Base-by-base conservation (phyloP, 2,329 filamentous ascomycete genomes). In the Epicoccum nigrum region DNA sequence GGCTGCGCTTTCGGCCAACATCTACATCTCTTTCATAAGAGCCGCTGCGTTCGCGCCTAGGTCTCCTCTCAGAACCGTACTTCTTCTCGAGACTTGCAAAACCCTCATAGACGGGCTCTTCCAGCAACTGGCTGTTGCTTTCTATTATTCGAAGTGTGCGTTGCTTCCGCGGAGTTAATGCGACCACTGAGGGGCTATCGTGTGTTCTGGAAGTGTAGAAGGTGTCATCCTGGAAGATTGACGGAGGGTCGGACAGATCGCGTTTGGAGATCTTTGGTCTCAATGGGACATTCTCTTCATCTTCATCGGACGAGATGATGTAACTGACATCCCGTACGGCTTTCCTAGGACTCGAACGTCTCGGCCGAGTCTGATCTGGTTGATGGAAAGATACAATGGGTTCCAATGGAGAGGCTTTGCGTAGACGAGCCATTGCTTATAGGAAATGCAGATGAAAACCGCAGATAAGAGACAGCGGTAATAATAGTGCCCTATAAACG, bases 371-470 rank as follows among this genome's bases (percentile, higher is more conserved):
- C 19, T 62, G 49, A 2, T 56, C 45, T 20, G 58, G 48, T 6
- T 61, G 59, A 41, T 58, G 58, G 25, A 63, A 45, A 25, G 62
- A 31, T 27, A 41, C 52, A 37, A 55, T 58, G 7, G 61, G 51
- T 30, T 71, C 67, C 21, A 63, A 51, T 23, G 61, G 58, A 27
- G 62, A 65, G 3, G 67, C 58, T 51, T 71, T 72, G 39, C 69
- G 70, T 19, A 73, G 61, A 41, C 70, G 70, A 39, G 70, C 70
- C 70, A 73, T 73, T 31, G 48, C 55, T 43, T 37, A 4, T 7
- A 11, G 8, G 1, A n/a, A 30, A 34, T 25, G 15, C 12, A 6
- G n/a, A 16, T 3, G 7, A 11, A 11, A 33, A 19, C 7, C 33
- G 16, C 27, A 20, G 3, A 12, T 6, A 4, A 2, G 16, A n/a